These are phyloP conservation scores for Naematelia encephala DNA, from an alignment of 768 basidiomycete species.

Conservation along the genomic window DNA sequence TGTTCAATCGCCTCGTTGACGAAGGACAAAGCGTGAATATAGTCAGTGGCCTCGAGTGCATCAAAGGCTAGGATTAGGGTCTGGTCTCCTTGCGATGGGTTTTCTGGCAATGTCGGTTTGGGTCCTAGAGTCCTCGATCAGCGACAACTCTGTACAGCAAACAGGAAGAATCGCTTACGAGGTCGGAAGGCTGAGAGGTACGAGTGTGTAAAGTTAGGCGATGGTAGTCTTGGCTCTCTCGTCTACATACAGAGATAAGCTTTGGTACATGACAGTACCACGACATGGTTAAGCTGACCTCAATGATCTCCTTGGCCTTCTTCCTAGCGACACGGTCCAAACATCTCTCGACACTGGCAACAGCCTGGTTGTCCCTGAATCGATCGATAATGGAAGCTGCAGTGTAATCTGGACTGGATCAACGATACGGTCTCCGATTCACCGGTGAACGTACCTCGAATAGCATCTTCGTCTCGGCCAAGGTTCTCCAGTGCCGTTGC, in stretches of 20 bases:
- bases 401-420: conserved; percentile 68
- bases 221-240: conserved; percentile 79
- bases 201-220: conserved; percentile 84
- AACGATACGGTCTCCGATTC: background rate
- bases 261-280: too few species aligned
- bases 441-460: conserved; percentile 63
- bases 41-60: conserved; percentile 80
- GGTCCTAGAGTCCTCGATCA: conserved; percentile 55
- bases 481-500: conserved; percentile 79
- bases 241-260: too few species aligned
- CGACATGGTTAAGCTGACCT: conserved; percentile 53
- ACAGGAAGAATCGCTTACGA: conserved; percentile 58
- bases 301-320: conserved; percentile 69
- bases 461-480: conserved; percentile 66
- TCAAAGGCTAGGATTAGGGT: conserved; percentile 76
- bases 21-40: conserved; percentile 71
- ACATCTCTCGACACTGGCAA: conserved; percentile 83
- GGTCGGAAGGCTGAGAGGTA: conserved; percentile 96
- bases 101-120: conserved; percentile 68
- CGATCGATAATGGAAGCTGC: conserved; percentile 93
- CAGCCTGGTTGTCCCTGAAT: conserved; percentile 77
- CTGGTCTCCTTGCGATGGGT: conserved; percentile 72
- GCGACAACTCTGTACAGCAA: background rate
- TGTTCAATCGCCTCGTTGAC: conserved; percentile 83
- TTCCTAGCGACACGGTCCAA: conserved; percentile 73